Base-by-base conservation (phyloP, 225 moss, liverwort and hornwort genomes). In the Pleurozium schreberi region DNA sequence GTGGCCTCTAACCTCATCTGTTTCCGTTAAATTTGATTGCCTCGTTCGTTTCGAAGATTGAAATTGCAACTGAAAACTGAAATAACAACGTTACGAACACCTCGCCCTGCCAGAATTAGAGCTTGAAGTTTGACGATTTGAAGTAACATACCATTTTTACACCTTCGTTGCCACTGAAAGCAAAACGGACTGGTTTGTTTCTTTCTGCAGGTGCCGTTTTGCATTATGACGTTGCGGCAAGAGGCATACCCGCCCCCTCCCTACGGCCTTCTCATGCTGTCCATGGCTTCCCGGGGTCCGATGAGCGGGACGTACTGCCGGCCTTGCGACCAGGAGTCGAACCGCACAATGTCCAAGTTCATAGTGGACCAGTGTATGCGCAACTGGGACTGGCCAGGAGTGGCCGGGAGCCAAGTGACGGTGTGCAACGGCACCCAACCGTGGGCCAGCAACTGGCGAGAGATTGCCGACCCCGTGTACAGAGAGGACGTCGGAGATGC, bases 261-360 rank as follows among this genome's bases (percentile, higher is more conserved):
- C 4, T 55, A 4, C 2, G 90, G 89, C 10, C 76, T 96, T 9
- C 92, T 96, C 11, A 34, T 99, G 1, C 38, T 93, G 76, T 95
- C 96, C 21, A 97, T 99, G 84, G 83, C 88, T 42, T 96, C 94
- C 47, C 62, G 9, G 18, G 97, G 96, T 8, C 93, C 93, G 23
- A 91, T 98, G 62, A 97, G 96, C 83, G 98, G 98, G 58, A 95
- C 95, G 0, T 97, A 98, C 52, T 98, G 98, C 82, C 87, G 98
- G 40, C 98, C 98, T 19, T 98, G 98, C 60, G 95, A 92, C 47
- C 88, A 80, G 14, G 90, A 79, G 60, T 65, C 91, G 34, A 95
- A 92, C 11, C 89, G 90, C 34, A 82, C 73, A 8, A 83, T n/a
- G 15, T 90, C 92, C 7, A 62, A 85, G 33, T 50, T 18, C 20